phyloP scores from a whole-genome alignment of 129 eudicot species.

The Ambrosia trifida region DNA sequence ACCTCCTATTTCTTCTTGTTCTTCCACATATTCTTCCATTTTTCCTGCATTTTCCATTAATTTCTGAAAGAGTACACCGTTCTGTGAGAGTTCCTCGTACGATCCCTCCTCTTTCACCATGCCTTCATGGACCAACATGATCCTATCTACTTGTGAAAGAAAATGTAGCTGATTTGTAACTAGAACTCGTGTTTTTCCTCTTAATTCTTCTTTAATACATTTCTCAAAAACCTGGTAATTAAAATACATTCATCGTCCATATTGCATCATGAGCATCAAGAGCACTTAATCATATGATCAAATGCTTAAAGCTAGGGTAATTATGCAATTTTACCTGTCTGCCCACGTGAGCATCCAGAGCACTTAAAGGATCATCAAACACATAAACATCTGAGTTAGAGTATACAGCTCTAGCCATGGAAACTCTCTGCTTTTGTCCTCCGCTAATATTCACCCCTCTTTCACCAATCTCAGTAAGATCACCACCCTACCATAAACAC shows the following conservation, averaged over 20 bases:
- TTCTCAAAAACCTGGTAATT: conserved; percentile 74
- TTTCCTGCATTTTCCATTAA: conserved; percentile 98
- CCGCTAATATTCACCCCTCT: conserved; percentile 98
- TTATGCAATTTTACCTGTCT: conserved; percentile 57
- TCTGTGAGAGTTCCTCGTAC: conserved; percentile 74
- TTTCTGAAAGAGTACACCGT: conserved; percentile 69
- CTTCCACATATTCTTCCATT: conserved; percentile 84
- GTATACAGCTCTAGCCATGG: conserved; percentile 98
- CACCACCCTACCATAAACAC: conserved; percentile 66
- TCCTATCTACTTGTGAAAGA: conserved; percentile 91
- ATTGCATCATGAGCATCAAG: background rate
- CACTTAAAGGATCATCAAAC: conserved; percentile 98
- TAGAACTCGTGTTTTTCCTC: conserved; percentile 85
- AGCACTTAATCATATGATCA: background rate
- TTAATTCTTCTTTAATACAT: conserved; percentile 77
- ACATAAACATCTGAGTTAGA: conserved; percentile 81
- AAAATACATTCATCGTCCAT: background rate
- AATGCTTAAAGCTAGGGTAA: background rate
- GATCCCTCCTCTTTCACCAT: conserved; percentile 94
- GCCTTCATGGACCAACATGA: conserved; percentile 80
- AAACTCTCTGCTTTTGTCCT: conserved; percentile 97
- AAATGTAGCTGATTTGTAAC: conserved; percentile 97
- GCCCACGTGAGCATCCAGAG: conserved; percentile 93
- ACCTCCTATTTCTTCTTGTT: conserved; percentile 42
- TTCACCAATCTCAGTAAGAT: conserved; percentile 98